A percentile compares a stretch with the other conserved stretches of the same genome.
Conservation (phyloP, 176 grass and related monocot genomes). For the Bothriochloa decipiens region DNA sequence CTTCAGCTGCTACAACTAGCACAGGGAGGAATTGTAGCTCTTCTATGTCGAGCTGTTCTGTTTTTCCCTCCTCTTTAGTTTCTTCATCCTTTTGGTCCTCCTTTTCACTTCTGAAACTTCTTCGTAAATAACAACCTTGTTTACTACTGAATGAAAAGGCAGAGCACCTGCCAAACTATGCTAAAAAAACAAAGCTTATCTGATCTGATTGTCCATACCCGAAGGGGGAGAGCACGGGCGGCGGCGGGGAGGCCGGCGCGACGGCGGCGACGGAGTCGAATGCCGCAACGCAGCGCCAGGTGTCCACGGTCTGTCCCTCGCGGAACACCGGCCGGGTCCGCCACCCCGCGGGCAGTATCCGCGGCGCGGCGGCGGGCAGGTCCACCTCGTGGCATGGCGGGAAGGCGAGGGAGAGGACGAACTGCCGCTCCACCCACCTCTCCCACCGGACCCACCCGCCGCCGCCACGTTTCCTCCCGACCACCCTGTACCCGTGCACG, state of each 20-base stretch:
- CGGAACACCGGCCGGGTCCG: slow-evolving; percentile 42
- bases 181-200: neutral
- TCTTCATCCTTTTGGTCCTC: too few species aligned
- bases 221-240: slow-evolving; percentile 34
- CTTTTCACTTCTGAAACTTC: too few species aligned
- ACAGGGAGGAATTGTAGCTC: too few species aligned
- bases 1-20: neutral
- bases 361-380: slow-evolving; percentile 23
- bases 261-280: slow-evolving; percentile 53
- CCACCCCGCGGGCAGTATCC: slow-evolving; percentile 26
- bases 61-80: neutral
- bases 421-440: slow-evolving; percentile 58
- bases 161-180: too few species aligned
- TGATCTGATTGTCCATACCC: slow-evolving; percentile 16
- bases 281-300: slow-evolving; percentile 58
- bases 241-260: slow-evolving; percentile 35
- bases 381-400: slow-evolving; percentile 40
- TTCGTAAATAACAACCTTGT: too few species aligned
- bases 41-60: neutral
- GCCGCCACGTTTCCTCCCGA: slow-evolving; percentile 27
- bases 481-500: slow-evolving; percentile 56
- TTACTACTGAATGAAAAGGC: too few species aligned
- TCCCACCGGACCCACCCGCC: slow-evolving; percentile 40
- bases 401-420: slow-evolving; percentile 42
- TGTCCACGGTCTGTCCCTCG: slow-evolving; percentile 45